A percentile compares a stretch with the other conserved stretches of the same genome.
Evolutionary conservation across 2,329 filamentous ascomycete species (phyloP).

Genomic region (Aspergillus aculeatus): DNA sequence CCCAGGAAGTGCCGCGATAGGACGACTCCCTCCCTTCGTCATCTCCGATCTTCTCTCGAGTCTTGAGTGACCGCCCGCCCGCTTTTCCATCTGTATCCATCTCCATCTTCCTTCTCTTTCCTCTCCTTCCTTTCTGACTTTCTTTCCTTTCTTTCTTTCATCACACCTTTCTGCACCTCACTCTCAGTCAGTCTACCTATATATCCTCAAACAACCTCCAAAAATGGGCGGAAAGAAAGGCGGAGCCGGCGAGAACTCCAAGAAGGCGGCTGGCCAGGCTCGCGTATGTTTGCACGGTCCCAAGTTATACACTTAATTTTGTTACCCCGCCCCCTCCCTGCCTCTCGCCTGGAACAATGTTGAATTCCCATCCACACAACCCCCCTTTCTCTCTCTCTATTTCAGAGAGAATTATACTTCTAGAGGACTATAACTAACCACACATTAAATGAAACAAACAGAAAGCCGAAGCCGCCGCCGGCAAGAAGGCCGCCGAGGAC

Average conservation of each 20-base stretch:
- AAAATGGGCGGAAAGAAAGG: constrained; percentile 71
- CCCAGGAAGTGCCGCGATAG: constrained; percentile 5
- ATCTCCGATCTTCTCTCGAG: not conserved
- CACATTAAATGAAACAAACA: constrained; percentile 42
- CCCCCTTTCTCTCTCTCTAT: too few relatives aligned
- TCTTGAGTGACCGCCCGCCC: too few relatives aligned
- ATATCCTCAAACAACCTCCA: not conserved
- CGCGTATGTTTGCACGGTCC: constrained; percentile 33
- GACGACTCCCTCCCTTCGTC: not conserved
- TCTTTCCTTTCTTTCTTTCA: not conserved
- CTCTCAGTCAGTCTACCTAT: not conserved
- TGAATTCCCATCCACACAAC: constrained; percentile 25
- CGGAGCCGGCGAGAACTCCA: constrained; percentile 67
- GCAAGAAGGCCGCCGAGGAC: constrained; percentile 72
- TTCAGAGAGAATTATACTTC: too few relatives aligned
- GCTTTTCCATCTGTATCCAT: not conserved
- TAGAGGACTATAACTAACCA: not conserved
- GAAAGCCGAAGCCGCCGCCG: constrained; percentile 83
- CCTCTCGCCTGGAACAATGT: not conserved
- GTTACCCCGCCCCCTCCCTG: not conserved
- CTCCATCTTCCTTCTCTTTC: not conserved
- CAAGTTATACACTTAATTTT: too few relatives aligned
- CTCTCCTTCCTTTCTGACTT: not conserved
- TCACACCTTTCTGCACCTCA: not conserved
- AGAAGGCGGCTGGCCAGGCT: constrained; percentile 86